Evolutionary conservation across 2,329 filamentous ascomycete genomes (phyloP).

Genomic region (Dryadomyces quercus-mongolicae): DNA sequence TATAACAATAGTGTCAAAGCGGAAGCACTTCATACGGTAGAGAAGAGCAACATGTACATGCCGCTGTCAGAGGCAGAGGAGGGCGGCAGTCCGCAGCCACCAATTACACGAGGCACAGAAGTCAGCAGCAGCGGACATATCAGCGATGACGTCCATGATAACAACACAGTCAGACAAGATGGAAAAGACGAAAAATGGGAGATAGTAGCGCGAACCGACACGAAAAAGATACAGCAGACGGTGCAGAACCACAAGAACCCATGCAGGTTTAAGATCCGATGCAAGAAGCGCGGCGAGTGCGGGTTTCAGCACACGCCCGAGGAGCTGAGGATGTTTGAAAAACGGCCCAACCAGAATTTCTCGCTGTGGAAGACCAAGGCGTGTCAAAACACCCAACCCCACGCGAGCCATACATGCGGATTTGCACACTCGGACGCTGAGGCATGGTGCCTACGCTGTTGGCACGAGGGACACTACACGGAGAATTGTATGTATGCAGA

Average conservation of each 20-base stretch:
- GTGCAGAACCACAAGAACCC: background rate
- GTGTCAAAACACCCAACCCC: background rate
- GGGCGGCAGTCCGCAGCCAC: no score
- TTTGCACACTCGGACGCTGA: background rate
- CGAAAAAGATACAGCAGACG: background rate
- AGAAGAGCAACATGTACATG: background rate
- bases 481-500: background rate
- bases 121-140: no score
- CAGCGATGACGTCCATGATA: no score
- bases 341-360: background rate
- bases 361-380: background rate
- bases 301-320: conserved; percentile 1
- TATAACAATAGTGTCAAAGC: background rate
- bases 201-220: background rate
- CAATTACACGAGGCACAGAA: no score
- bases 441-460: background rate
- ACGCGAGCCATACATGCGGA: background rate
- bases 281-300: conserved; percentile 3
- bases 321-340: conserved; percentile 3
- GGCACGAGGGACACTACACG: background rate
- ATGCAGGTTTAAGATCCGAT: background rate
- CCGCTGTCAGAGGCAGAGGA: background rate
- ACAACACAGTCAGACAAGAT: background rate
- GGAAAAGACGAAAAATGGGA: background rate
- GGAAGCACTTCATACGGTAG: no score